A percentile compares a stretch with the other conserved stretches of the same genome.
phyloP scores from a whole-genome alignment of 2,329 filamentous ascomycete species.

The Fusarium sterilihyphosum region DNA sequence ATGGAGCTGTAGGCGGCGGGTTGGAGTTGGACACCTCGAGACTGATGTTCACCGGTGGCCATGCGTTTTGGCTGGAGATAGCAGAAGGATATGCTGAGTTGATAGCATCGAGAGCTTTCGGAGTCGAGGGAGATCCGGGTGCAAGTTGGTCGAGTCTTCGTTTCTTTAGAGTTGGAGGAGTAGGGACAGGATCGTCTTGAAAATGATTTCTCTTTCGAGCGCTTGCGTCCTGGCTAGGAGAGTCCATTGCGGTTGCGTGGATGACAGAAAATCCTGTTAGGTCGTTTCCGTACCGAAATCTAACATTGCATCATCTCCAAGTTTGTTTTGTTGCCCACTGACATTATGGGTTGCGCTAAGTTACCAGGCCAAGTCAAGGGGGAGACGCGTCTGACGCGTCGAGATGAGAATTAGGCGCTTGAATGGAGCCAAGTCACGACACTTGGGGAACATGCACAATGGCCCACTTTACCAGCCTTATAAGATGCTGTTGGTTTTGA shows the following conservation, averaged over 20 bases:
- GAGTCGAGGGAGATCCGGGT: slow-evolving; percentile 41
- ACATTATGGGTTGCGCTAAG: slow-evolving; percentile 3
- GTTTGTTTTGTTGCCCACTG: slow-evolving; percentile 16
- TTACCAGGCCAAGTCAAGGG: slow-evolving; percentile 11
- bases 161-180: slow-evolving; percentile 45
- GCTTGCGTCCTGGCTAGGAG: slow-evolving; percentile 25
- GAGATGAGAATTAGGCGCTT: slow-evolving; percentile 22
- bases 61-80: slow-evolving; percentile 35
- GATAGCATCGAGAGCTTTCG: slow-evolving; percentile 46
- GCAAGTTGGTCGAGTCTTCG: slow-evolving; percentile 45
- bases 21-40: neutral
- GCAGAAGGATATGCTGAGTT: slow-evolving; percentile 46
- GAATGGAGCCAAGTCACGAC: slow-evolving; percentile 8
- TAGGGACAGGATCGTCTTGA: slow-evolving; percentile 39
- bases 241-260: slow-evolving; percentile 40
- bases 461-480: slow-evolving; percentile 14
- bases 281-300: neutral
- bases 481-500: neutral
- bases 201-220: slow-evolving; percentile 40
- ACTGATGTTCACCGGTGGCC: slow-evolving; percentile 16
- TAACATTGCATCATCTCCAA: slow-evolving; percentile 26
- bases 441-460: neutral
- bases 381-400: slow-evolving; percentile 44
- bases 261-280: neutral
- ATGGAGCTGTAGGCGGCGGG: slow-evolving; percentile 6